A percentile compares a stretch with the other conserved stretches of the same genome.
Conservation (phyloP, 2,329 filamentous ascomycete genomes). For the Fusarium hainanense region DNA sequence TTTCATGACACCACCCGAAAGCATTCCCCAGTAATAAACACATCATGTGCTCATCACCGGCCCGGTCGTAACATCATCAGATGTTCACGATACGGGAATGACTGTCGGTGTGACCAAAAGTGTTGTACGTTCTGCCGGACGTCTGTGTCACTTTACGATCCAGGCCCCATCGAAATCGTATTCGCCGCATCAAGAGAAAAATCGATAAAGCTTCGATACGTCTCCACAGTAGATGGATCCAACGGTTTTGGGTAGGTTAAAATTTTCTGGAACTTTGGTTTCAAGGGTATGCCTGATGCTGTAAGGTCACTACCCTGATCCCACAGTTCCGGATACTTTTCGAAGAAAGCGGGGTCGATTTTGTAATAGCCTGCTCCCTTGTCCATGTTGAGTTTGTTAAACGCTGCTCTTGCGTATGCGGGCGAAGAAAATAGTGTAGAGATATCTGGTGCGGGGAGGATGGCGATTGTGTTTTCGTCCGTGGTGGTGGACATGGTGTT, state of each 20-base stretch:
- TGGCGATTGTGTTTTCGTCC: constrained; percentile 1
- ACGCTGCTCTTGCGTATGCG: constrained; percentile 42
- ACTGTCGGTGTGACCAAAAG: too few species aligned
- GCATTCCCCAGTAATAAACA: constrained; percentile 3
- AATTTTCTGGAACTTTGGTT: constrained; percentile 45
- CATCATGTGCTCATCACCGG: constrained; percentile 14
- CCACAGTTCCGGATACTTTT: constrained; percentile 49
- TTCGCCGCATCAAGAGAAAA: constrained; percentile 47
- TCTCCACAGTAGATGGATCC: constrained; percentile 45
- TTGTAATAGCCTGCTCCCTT: constrained; percentile 49
- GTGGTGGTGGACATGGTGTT: constrained; percentile 40
- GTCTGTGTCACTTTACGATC: too few species aligned
- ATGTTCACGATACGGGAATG: too few species aligned
- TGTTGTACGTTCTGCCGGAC: too few species aligned
- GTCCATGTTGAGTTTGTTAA: constrained; percentile 48
- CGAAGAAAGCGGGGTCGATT: constrained; percentile 49
- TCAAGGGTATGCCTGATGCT: constrained; percentile 47
- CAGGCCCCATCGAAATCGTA: constrained; percentile 26
- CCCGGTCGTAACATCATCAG: not conserved
- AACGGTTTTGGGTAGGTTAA: constrained; percentile 48
- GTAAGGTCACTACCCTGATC: constrained; percentile 43
- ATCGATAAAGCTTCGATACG: constrained; percentile 50
- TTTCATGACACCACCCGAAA: constrained; percentile 30
- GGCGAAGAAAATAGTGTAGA: constrained; percentile 40
- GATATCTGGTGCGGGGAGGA: constrained; percentile 43